Base-by-base conservation (phyloP, 1,284 basidiomycete species). In the Ustilago hordei region DNA sequence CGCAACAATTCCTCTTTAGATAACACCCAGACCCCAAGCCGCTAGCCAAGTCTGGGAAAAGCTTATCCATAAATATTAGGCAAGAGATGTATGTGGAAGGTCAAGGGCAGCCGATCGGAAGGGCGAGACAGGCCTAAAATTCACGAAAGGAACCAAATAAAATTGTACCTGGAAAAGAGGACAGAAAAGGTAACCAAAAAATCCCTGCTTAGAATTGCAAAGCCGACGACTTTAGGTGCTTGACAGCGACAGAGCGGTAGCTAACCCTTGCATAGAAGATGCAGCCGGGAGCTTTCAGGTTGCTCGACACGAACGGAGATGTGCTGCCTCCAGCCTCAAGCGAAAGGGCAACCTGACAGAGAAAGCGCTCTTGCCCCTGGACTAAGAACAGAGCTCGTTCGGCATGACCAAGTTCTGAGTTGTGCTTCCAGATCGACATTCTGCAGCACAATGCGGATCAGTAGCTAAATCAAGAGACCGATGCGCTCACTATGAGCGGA, bases 191-290 rank as follows among this genome's bases (percentile, higher is more conserved):
- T 15, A 12, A 32, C 23, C 32, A 9, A 12, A 23, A 48, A 59
- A 59, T 4, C 23, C 43, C 32, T 15, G 19, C 38, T 11, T 1
- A 56, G 38, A 55, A 8, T 43, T n/a, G 8, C 38, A 38, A 41
- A 15, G 34, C 19, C 34, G 53, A 35, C 53, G 53, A 55, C 3
- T 55, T 55, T 34, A 2, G 11, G 4, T 19, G 34, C 19, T 38
- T 45, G 19, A 45, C 17, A 19, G 34, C 45, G n/a, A 48, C 13
- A 5, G n/a, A 48, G 13, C 19, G 34, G 17, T 23, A 45, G n/a
- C 23, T 15, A 19, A 64, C 50, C 69, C 69, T 72, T 72, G 57
- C 69, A 72, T 72, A 38, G 64, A 72, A 72, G 56, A 57, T 52
- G 64, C 43, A 11, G 17, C 15, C 15, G 8, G 11, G 28, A 64